Base-by-base conservation (phyloP, 306 rosid species). In the Cucumis melo region DNA sequence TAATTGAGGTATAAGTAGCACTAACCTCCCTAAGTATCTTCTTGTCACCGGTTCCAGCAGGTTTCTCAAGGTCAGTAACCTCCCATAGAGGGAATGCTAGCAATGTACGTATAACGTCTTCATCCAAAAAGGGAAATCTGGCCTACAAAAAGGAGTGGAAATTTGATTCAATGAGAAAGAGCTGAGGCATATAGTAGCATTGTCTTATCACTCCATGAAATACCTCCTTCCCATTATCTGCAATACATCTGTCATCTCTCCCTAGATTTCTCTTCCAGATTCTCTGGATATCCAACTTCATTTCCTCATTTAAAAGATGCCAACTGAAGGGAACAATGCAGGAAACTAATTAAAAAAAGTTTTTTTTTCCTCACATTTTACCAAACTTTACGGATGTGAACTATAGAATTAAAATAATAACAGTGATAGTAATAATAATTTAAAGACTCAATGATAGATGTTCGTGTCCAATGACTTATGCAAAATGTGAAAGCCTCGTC, bases 191-290 rank as follows among this genome's bases (percentile, higher is more conserved):
- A 34, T 7, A 38, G 34, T 34, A 75, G 64, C 19, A 23, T 65
- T 50, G 70, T 46, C 12, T 10, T 54, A 73, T 65, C 8, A 75
- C 48, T 76, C 61, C 68, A 76, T 75, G 78, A 20, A 58, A 68
- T 88, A 94, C 98, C 98, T 94, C 98, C 87, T 89, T 94, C 64
- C 97, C 95, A 60, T 84, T 87, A 79, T 94, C 98, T 38, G 98
- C 91, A 87, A 94, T 90, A 81, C 95, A 90, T 77, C 98, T 87
- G 81, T 91, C 98, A 79, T 94, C 98, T 89, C 98, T 87, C 78
- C 98, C 98, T 57, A 94, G 87, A 89, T 94, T 94, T 87, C 98
- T 87, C 83, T 89, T 94, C 98, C 98, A 94, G 79, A 94, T 94
- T 87, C 98, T 91, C 80, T 89, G 97, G 88, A 94, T 87, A 84